Percentiles rank a stretch among this genome's conserved stretches.
Conservation (phyloP, 2,329 filamentous ascomycete genomes). For the Sclerotinia minor region DNA sequence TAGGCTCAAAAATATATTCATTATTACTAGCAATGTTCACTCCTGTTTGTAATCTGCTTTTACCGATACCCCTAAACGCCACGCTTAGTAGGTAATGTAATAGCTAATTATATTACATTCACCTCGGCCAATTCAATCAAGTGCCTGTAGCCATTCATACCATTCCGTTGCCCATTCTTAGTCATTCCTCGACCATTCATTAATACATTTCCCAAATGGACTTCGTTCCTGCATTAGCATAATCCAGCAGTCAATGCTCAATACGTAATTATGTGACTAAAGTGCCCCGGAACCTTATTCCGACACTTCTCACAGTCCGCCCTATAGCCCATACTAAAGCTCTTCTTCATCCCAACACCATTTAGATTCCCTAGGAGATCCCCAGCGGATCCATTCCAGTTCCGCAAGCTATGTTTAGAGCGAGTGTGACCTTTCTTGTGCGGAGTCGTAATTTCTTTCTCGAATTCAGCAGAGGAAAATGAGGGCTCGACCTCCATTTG, state of each 20-base stretch:
- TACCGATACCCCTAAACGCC: not conserved
- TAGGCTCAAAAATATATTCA: not conserved
- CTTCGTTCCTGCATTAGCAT: slow-evolving; percentile 12
- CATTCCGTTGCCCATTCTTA: not conserved
- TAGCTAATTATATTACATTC: not conserved
- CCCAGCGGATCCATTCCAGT: slow-evolving; percentile 37
- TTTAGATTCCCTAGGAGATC: slow-evolving; percentile 28
- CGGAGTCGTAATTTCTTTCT: slow-evolving; percentile 32
- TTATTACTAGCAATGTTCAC: slow-evolving; percentile 13
- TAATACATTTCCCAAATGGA: not conserved
- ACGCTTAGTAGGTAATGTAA: not conserved
- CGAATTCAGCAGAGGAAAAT: slow-evolving; percentile 28
- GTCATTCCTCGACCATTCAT: not conserved
- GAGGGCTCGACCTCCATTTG: slow-evolving; percentile 40
- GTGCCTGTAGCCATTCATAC: not conserved
- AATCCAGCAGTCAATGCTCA: slow-evolving; percentile 31
- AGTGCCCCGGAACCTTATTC: slow-evolving; percentile 73
- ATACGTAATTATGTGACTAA: slow-evolving; percentile 71
- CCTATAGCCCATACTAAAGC: slow-evolving; percentile 76
- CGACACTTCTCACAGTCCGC: slow-evolving; percentile 77
- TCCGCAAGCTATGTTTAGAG: slow-evolving; percentile 41
- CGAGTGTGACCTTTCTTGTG: slow-evolving; percentile 41
- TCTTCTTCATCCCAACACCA: slow-evolving; percentile 59
- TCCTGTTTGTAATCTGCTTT: not conserved
- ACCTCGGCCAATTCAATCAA: not conserved